phyloP scores from a whole-genome alignment of 2,329 filamentous ascomycete genomes.

The Monosporascus cannonballus region DNA sequence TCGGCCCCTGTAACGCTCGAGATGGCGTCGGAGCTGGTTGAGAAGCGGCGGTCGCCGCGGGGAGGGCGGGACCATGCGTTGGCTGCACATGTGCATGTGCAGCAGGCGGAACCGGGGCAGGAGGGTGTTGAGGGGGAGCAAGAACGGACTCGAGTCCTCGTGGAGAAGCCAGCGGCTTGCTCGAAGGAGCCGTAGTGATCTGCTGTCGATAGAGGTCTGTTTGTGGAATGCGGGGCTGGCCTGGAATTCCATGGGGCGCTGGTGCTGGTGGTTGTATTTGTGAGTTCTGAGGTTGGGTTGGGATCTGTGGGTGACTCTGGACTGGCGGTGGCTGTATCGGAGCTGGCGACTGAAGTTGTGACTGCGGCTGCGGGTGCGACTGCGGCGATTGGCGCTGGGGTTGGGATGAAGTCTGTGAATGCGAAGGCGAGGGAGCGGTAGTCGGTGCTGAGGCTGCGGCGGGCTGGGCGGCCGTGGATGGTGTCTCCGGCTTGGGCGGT shows the following conservation, averaged over 20 bases:
- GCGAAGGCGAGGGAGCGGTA: slow-evolving; percentile 4
- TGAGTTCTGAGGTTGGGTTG: slow-evolving; percentile 5
- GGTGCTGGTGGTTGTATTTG: slow-evolving; percentile 5
- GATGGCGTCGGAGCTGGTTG: slow-evolving; percentile 18
- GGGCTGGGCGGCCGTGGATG: slow-evolving; percentile 15
- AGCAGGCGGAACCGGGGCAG: slow-evolving; percentile 13
- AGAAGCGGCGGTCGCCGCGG: slow-evolving; percentile 20
- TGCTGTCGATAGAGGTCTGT: slow-evolving; percentile 10
- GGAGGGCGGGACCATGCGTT: background rate
- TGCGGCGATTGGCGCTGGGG: slow-evolving; percentile 8
- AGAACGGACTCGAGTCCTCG: slow-evolving; percentile 27
- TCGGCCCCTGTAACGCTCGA: slow-evolving; percentile 19
- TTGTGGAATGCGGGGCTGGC: slow-evolving; percentile 4
- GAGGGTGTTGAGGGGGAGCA: slow-evolving; percentile 22
- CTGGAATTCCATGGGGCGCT: background rate
- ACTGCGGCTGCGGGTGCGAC: slow-evolving; percentile 6
- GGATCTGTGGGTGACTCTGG: slow-evolving; percentile 9
- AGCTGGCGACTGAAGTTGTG: slow-evolving; percentile 10
- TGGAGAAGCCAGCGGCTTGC: slow-evolving; percentile 16
- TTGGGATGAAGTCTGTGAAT: slow-evolving; percentile 6
- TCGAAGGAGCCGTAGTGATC: slow-evolving; percentile 4
- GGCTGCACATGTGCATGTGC: slow-evolving; percentile 23
- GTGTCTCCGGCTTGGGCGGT: slow-evolving; percentile 32
- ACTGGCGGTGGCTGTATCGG: slow-evolving; percentile 12
- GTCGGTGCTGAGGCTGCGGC: slow-evolving; percentile 2